Conservation (phyloP, 805 yeast genomes). For the Cyberlindnera petersonii region DNA sequence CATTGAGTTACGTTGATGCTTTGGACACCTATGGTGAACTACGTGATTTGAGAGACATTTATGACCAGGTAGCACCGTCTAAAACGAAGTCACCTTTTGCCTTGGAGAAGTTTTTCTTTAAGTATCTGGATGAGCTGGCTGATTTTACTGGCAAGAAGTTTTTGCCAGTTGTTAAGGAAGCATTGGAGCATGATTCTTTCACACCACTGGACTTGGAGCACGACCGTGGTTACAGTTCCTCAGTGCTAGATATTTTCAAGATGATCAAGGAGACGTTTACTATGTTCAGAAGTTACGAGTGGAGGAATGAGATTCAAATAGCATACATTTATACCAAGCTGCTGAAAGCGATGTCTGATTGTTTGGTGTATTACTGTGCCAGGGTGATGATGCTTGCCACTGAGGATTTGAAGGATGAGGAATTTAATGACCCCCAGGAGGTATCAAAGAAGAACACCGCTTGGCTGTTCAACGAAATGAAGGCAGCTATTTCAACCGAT, state of each 20-base stretch:
- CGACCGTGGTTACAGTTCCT: constrained; percentile 45
- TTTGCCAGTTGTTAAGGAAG: constrained; percentile 44
- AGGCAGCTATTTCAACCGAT: constrained; percentile 41
- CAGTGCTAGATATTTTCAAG: constrained; percentile 64
- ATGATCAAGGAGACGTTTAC: constrained; percentile 54
- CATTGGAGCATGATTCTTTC: constrained; percentile 57
- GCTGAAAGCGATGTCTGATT: constrained; percentile 59
- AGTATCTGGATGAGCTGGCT: constrained; percentile 40
- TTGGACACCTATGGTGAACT: constrained; percentile 52
- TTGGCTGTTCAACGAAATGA: constrained; percentile 51
- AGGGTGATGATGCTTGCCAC: constrained; percentile 33
- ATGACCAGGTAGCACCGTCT: constrained; percentile 42
- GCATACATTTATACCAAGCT: constrained; percentile 59
- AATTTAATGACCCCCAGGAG: constrained; percentile 20
- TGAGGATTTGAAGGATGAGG: constrained; percentile 35
- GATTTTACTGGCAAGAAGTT: constrained; percentile 43
- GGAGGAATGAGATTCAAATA: constrained; percentile 62
- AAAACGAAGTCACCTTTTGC: constrained; percentile 44
- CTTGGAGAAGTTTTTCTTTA: constrained; percentile 53
- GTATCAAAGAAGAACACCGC: constrained; percentile 28
- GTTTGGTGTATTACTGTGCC: constrained; percentile 49
- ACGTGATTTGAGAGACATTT: constrained; percentile 48
- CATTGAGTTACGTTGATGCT: constrained; percentile 48
- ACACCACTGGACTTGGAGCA: constrained; percentile 45
- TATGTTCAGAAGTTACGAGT: constrained; percentile 55